A percentile compares a stretch with the other conserved stretches of the same genome.
These are phyloP conservation scores for Spizellomyces sp. DNA, from an alignment of 192 early-diverging fungal species.

Conservation along the genomic window DNA sequence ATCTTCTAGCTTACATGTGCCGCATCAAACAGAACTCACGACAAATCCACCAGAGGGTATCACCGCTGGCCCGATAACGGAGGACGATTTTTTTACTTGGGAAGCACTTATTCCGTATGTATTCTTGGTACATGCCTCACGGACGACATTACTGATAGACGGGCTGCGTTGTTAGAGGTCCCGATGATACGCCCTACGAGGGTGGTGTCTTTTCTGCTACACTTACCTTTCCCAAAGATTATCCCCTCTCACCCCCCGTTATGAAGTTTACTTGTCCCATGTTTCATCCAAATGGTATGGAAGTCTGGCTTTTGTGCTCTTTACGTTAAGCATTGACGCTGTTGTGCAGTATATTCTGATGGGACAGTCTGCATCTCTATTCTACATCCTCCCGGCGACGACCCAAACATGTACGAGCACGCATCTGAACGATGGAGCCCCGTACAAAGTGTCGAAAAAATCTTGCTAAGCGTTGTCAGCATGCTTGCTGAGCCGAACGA, in stretches of 20 bases:
- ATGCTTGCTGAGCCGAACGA: slow-evolving; percentile 85
- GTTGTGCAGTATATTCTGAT: slow-evolving; percentile 76
- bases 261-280: slow-evolving; percentile 97
- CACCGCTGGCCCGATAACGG: slow-evolving; percentile 66
- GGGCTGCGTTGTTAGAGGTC: slow-evolving; percentile 59
- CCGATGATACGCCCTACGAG: slow-evolving; percentile 92
- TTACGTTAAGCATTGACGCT: neutral
- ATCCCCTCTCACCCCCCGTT: slow-evolving; percentile 90
- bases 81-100: slow-evolving; percentile 89
- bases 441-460: slow-evolving; percentile 98
- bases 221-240: slow-evolving; percentile 89
- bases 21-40: slow-evolving; percentile 67
- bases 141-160: neutral
- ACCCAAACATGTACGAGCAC: slow-evolving; percentile 97
- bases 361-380: slow-evolving; percentile 99
- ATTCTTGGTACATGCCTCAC: neutral
- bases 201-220: slow-evolving; percentile 91
- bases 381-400: slow-evolving; percentile 95
- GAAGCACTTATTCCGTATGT: slow-evolving; percentile 83
- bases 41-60: slow-evolving; percentile 92
- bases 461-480: slow-evolving; percentile 88
- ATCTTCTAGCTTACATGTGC: neutral
- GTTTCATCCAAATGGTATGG: slow-evolving; percentile 87
- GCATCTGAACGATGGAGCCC: slow-evolving; percentile 96
- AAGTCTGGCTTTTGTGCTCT: neutral